Evolutionary conservation across 768 basidiomycete species (phyloP).

Genomic region (Leccinum uliginosum): DNA sequence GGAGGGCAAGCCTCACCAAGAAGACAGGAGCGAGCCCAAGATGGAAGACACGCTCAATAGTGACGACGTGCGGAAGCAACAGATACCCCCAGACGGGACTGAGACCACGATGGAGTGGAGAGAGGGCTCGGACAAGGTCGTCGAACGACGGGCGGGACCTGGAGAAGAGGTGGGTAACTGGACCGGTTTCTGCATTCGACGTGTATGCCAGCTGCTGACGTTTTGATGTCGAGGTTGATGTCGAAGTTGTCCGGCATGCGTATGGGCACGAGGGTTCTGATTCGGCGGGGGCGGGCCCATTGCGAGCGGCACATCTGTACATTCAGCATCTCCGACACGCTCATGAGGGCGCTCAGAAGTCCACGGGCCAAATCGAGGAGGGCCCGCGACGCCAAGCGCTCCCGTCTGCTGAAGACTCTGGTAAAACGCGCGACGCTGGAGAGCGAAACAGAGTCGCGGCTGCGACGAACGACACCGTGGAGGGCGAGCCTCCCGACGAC

Average conservation of each 20-base stretch:
- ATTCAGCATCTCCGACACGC: slow-evolving; percentile 15
- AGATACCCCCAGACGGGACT: slow-evolving; percentile 43
- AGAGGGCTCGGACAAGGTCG: slow-evolving; percentile 63
- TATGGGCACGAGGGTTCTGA: slow-evolving; percentile 11
- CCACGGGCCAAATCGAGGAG: slow-evolving; percentile 22
- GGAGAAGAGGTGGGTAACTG: slow-evolving; percentile 61
- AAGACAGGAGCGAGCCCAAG: slow-evolving; percentile 6
- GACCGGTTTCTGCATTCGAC: not conserved
- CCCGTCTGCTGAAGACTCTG: slow-evolving; percentile 13
- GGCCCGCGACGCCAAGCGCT: slow-evolving; percentile 12
- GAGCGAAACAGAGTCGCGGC: slow-evolving; percentile 1
- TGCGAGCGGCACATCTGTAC: slow-evolving; percentile 7
- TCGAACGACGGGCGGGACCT: slow-evolving; percentile 55
- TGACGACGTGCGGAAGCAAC: slow-evolving; percentile 27
- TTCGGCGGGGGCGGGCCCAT: not conserved
- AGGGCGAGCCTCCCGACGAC: slow-evolving; percentile 8
- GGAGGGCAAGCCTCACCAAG: slow-evolving; percentile 2
- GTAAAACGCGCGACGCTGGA: not conserved
- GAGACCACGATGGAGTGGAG: slow-evolving; percentile 52
- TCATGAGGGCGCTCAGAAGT: slow-evolving; percentile 18
- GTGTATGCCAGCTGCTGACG: slow-evolving; percentile 9
- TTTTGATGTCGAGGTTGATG: slow-evolving; percentile 49
- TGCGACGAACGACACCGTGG: slow-evolving; percentile 1
- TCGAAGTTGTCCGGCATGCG: slow-evolving; percentile 54
- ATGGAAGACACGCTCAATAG: slow-evolving; percentile 8